These are phyloP conservation scores for Daedaleopsis nitida DNA, from an alignment of 768 basidiomycete species.

Conservation along the genomic window DNA sequence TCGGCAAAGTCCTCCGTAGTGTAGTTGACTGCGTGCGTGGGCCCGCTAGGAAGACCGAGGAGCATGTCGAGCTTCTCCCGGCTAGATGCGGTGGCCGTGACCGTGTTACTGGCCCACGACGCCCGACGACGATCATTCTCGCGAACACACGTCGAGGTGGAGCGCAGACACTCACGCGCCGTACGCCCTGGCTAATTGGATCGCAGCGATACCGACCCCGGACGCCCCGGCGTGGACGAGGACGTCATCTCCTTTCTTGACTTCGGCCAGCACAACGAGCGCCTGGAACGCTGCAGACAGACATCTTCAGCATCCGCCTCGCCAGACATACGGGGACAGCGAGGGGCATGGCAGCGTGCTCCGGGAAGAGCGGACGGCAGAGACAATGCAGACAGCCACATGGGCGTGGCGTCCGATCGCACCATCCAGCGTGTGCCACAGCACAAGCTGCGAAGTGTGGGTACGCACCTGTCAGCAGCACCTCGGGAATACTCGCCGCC, in stretches of 20 bases:
- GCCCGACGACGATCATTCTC: conserved; percentile 3
- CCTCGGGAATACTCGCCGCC: conserved; percentile 88
- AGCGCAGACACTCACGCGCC: conserved; percentile 62
- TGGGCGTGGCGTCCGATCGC: too few relatives aligned
- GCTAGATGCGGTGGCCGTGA: conserved; percentile 86
- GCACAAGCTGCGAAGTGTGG: not conserved
- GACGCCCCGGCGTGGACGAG: conserved; percentile 91
- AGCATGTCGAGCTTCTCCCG: conserved; percentile 82
- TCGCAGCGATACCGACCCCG: conserved; percentile 87
- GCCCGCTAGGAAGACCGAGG: conserved; percentile 61
- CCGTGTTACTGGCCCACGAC: conserved; percentile 48
- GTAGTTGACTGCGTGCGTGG: conserved; percentile 83
- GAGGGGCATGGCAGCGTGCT: too few relatives aligned
- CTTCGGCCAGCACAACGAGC: conserved; percentile 63
- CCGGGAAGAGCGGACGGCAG: too few relatives aligned
- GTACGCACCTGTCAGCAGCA: conserved; percentile 76
- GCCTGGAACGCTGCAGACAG: conserved; percentile 55
- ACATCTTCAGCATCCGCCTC: not conserved
- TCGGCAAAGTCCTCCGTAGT: conserved; percentile 80
- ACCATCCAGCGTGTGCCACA: not conserved
- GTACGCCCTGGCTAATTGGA: conserved; percentile 77
- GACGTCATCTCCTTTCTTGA: conserved; percentile 72
- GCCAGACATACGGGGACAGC: not conserved
- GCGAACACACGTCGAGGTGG: conserved; percentile 5
- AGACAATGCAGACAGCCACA: too few relatives aligned